Percentiles rank a stretch among this genome's conserved stretches.
Evolutionary conservation across 345 rosid genomes (phyloP).

Genomic region (Brassica rapa): DNA sequence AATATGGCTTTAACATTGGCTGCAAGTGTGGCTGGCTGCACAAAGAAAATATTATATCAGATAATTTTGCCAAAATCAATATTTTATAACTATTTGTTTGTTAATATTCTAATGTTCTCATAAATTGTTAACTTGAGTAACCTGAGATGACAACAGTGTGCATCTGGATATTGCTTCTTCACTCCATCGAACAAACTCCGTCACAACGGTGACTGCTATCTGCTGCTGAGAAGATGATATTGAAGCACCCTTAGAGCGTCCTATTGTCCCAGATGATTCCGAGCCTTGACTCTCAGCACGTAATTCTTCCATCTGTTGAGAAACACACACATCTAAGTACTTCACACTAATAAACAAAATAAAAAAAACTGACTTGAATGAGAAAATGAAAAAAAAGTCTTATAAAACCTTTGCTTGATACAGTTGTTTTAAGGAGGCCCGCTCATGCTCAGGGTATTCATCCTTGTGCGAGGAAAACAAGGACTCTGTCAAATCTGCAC

Average conservation of each 20-base stretch:
- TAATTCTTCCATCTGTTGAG: constrained; percentile 84
- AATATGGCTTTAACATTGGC: constrained; percentile 81
- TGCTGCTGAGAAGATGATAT: constrained; percentile 78
- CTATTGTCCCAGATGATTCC: constrained; percentile 85
- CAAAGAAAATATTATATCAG: constrained; percentile 1
- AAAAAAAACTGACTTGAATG: constrained; percentile 18
- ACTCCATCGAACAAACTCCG: constrained; percentile 96
- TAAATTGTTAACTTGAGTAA: constrained; percentile 37
- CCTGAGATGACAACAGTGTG: constrained; percentile 85
- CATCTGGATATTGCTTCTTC: constrained; percentile 98
- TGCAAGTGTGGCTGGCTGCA: constrained; percentile 86
- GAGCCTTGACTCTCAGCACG: constrained; percentile 71
- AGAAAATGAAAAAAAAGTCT: neutral
- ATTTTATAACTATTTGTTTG: neutral
- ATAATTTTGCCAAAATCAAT: neutral
- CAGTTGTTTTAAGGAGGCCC: constrained; percentile 85
- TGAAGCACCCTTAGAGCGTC: constrained; percentile 91
- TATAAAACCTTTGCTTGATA: constrained; percentile 77
- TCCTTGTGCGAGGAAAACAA: constrained; percentile 92
- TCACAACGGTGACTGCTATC: constrained; percentile 94
- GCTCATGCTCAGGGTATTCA: constrained; percentile 95
- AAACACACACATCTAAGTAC: constrained; percentile 27
- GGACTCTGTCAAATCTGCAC: constrained; percentile 86
- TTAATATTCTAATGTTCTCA: constrained; percentile 7
- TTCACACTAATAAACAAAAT: constrained; percentile 10